Base-by-base conservation (phyloP, 2,329 filamentous ascomycete genomes). In the Epicoccum nigrum region DNA sequence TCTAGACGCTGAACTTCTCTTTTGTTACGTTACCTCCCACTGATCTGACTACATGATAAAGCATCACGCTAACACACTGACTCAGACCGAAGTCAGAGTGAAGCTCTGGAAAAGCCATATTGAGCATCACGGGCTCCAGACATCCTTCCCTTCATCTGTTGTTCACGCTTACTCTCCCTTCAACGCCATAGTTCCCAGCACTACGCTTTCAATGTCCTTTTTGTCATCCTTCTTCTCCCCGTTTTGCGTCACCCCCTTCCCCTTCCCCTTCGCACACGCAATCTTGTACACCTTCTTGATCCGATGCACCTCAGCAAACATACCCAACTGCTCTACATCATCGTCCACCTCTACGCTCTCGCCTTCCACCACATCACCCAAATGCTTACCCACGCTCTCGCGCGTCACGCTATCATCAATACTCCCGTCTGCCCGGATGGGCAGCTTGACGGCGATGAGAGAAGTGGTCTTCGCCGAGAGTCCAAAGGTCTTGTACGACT, bases 261-360 rank as follows among this genome's bases (percentile, higher is more conserved):
- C 60, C 45, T 57, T 60, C 40, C 79, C 74, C n/a, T 84, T 69
- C 7, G 81, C 49, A 32, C 49, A 52, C 9, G 15, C 79, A 56
- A 97, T 75, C 71, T 96, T 96, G 75, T 97, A 97, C 56, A 90
- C 86, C 75, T 96, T 97, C 67, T 84, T 85, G 25, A 97, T 83
- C 66, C 86, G 87, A 17, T 77, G 70, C 63, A 88, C 71, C 51
- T 72, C 64, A 13, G 59, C 60, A 17, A 34, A 55, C 20, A n/a
- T 13, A 68, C 96, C 90, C 2, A 86, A 83, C 20, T 64, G 61
- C 12, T 45, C 50, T 0, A 52, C 67, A 2, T 54, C 30, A 20
- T 65, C 58, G 0, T 60, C 55, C 27, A 70, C 45, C 23, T 44
- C 44, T 0, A 71, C 62, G n/a, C 44, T 56, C 21, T 54, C 46